A percentile compares a stretch with the other conserved stretches of the same genome.
Conservation (phyloP, 2,329 filamentous ascomycete species). For the Hymenoscyphus albidus region DNA sequence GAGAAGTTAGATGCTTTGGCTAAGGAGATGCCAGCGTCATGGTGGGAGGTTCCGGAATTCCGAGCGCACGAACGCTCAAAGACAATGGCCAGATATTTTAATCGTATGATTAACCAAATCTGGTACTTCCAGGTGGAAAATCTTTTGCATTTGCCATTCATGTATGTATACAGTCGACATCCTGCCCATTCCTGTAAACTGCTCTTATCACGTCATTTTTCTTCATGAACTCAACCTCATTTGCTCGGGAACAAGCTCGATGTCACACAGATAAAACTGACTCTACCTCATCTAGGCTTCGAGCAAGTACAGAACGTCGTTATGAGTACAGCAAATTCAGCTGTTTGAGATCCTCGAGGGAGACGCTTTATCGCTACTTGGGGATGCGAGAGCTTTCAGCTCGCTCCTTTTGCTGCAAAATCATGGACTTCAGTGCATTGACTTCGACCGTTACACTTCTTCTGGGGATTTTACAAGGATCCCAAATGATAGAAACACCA, state of each 20-base stretch:
- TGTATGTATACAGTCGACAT: slow-evolving; percentile 13
- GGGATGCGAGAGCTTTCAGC: slow-evolving; percentile 20
- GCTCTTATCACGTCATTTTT: background rate
- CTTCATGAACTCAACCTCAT: background rate
- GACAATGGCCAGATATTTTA: slow-evolving; percentile 18
- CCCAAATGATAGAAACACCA: slow-evolving; percentile 15
- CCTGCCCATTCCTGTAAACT: background rate
- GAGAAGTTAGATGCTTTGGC: slow-evolving; percentile 29
- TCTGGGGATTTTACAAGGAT: slow-evolving; percentile 25
- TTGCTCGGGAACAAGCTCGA: background rate
- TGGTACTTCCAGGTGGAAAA: slow-evolving; percentile 32
- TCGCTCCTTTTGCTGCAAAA: slow-evolving; percentile 30
- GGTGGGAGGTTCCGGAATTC: slow-evolving; percentile 29
- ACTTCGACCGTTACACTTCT: slow-evolving; percentile 31
- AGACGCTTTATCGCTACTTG: slow-evolving; percentile 30
- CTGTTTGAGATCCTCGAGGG: slow-evolving; percentile 31
- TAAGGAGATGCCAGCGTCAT: slow-evolving; percentile 28
- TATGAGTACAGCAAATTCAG: slow-evolving; percentile 34
- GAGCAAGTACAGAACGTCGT: slow-evolving; percentile 30
- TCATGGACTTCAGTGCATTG: slow-evolving; percentile 33
- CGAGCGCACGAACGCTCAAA: slow-evolving; percentile 15
- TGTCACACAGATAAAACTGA: background rate
- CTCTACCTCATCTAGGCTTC: slow-evolving; percentile 12
- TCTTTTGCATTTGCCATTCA: slow-evolving; percentile 33
- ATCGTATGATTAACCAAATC: slow-evolving; percentile 30